Base-by-base conservation (phyloP, 805 yeast genomes). In the Candida loeiensis region DNA sequence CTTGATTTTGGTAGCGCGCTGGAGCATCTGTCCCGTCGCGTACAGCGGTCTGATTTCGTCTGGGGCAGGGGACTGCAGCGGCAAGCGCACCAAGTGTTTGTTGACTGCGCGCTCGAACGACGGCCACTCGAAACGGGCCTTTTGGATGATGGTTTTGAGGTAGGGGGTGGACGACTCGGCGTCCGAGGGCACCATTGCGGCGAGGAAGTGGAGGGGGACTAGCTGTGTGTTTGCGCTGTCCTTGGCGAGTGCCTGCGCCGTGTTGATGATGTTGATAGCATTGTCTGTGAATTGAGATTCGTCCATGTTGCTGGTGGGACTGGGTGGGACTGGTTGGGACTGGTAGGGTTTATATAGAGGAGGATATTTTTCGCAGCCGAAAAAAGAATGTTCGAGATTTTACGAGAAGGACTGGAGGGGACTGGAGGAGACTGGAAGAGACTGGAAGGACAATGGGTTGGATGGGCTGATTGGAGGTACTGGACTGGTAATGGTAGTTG, bases 11-110 rank as follows among this genome's bases (percentile, higher is more conserved):
- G 73, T 73, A 12, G 98, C 95, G 27, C 76, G 78, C 48, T 76
- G 76, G 34, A 93, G 60, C 15, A 93, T 78, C 57, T 79, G 82
- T 15, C 86, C 87, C 24, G 89, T 73, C n/a, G 87, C 76, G 30
- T 82, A 77, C 41, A 88, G 76, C 47, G 95, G 83, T 17, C 82
- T 69, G 2, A 89, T 73, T 47, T 88, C 90, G 11, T 79, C 73
- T 13, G 97, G 96, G 2, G 97, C 83, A 2, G 99, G 99, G 26
- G 71, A 71, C 59, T 91, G 97, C 29, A 87, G 77, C 17, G 98
- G 96, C 34, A 87, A 70, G 43, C 95, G 74, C 4, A 90, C 95
- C 53, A 93, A 64, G 46, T 80, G 82, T 55, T 77, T 79, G 63
- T 93, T 91, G 41, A 93, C 87, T 1, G 78, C 68, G 46, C 96